Evolutionary conservation across 441 rosid genomes (phyloP).

Genomic region (Macaranga tanarius): DNA sequence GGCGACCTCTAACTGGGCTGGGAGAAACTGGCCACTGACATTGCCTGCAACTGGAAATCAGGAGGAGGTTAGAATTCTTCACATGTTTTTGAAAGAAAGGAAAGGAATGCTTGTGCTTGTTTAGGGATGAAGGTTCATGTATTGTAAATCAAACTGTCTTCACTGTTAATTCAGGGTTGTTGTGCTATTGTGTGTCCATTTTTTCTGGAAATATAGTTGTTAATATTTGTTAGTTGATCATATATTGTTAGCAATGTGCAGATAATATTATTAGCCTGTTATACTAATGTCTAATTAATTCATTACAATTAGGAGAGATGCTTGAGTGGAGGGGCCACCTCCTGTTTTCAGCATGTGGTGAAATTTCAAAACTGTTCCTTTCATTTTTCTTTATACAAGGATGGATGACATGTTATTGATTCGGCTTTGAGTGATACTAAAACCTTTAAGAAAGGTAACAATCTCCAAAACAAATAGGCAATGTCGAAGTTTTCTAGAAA

Average conservation of each 20-base stretch:
- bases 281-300: constrained; percentile 17
- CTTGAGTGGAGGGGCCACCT: constrained; percentile 6
- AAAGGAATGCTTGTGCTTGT: constrained; percentile 18
- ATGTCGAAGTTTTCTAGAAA: background rate
- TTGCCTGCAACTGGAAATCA: constrained; percentile 12
- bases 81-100: constrained; percentile 7
- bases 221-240: constrained; percentile 17
- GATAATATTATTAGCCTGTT: constrained; percentile 10
- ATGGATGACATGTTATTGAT: background rate
- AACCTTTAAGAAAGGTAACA: background rate
- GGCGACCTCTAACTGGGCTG: constrained; percentile 10
- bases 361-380: background rate
- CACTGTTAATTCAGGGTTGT: constrained; percentile 20
- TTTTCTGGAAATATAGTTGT: constrained; percentile 24
- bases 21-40: constrained; percentile 14
- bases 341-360: background rate
- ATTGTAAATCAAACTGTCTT: constrained; percentile 20
- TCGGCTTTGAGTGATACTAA: background rate
- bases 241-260: constrained; percentile 12
- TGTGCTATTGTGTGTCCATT: constrained; percentile 25
- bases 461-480: background rate
- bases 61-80: constrained; percentile 10
- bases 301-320: constrained; percentile 13
- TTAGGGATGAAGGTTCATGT: constrained; percentile 18
- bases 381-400: background rate